These are phyloP conservation scores for Entrophospora sp. DNA, from an alignment of 192 early-diverging fungal genomes.

Conservation along the genomic window DNA sequence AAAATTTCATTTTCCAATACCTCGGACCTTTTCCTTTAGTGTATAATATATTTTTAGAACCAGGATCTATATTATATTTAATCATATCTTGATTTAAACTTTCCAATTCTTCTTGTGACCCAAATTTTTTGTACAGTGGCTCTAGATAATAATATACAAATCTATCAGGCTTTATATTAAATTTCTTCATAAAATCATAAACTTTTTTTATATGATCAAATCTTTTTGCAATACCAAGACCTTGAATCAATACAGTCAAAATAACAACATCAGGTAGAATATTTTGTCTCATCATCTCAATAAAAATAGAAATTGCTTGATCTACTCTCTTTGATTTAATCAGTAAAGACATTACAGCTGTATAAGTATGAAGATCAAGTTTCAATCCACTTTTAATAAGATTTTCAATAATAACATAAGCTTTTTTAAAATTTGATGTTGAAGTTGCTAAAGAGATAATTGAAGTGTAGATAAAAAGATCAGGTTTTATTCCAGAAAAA, in stretches of 20 bases:
- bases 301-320: neutral
- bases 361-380: neutral
- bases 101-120: neutral
- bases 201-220: neutral
- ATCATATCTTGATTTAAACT: neutral
- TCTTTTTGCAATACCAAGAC: neutral
- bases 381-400: neutral
- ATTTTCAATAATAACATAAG: neutral
- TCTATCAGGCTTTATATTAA: neutral
- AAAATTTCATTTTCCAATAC: neutral
- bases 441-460: neutral
- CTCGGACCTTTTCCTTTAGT: neutral
- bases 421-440: neutral
- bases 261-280: neutral
- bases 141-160: neutral
- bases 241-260: conserved; percentile 3
- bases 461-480: neutral
- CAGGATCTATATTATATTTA: neutral
- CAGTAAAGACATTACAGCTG: neutral
- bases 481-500: neutral
- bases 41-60: neutral
- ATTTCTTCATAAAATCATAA: conserved; percentile 3
- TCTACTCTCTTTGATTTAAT: neutral
- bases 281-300: neutral
- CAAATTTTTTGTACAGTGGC: neutral